Evolutionary conservation across 129 eudicot genomes (phyloP), one percentile per base, ranked within the genome.

Genomic region (Pulicaria dysenterica): DNA sequence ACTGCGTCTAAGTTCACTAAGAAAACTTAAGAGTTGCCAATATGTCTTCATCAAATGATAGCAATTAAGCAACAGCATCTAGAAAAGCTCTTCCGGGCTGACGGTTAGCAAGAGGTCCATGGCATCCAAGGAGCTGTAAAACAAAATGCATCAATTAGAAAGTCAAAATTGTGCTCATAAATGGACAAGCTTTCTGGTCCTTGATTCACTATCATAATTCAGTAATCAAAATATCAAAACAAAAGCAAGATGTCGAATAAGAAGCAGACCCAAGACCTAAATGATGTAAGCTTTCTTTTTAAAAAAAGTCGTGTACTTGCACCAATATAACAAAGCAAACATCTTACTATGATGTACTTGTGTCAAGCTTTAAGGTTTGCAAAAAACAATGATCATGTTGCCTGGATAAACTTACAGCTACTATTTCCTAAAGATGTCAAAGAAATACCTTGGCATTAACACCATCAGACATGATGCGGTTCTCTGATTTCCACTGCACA

Each of bases 51-150:
- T 12, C 7, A n/a, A 45, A 69, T 13, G 42, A 43, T 12, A 61
- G n/a, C 37, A 51, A 78, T 72, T 79, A 84, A 46, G 83, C 81
- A 67, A 76, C 81, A n/a, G 87, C 89, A 47, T 82, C 78, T 42
- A 90, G 58, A 43, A 87, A 90, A n/a, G 95, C 95, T 72, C 85
- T 82, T 67, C 97, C 97, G 13, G 97, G 92, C 67, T 82, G 85
- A 19, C 97, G 89, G 8, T 77, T 65, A 0, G 96, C 97, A 69
- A 91, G 82, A 5, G 79, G 96, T 54, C 96, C 97, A 82, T 91
- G 97, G 73, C 92, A 86, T 8, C 95, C 95, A 53, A 88, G 82
- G 82, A 88, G 93, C 97, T 91, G 93, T 79, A 87, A 24, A 4
- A 16, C 58, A 57, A 50, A 38, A 44, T 17, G 16, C 36, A n/a